These are phyloP conservation scores for Apiotrichum montevideense DNA, from an alignment of 1,284 basidiomycete genomes.

Conservation along the genomic window DNA sequence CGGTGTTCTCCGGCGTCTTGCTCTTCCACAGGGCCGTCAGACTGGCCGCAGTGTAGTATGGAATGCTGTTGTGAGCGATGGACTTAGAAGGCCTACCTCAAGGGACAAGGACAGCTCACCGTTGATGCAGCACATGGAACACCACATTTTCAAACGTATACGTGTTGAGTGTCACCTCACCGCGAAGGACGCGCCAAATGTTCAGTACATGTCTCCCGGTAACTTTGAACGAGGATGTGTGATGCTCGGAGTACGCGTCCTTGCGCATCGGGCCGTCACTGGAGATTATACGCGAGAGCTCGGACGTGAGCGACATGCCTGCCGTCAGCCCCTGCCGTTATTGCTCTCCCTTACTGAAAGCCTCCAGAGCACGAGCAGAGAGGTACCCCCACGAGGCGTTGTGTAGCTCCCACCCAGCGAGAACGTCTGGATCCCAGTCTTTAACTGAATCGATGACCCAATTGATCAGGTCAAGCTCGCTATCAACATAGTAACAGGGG, in stretches of 20 bases:
- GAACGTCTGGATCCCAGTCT: slow-evolving; percentile 80
- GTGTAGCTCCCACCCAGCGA: slow-evolving; percentile 90
- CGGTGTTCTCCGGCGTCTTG: slow-evolving; percentile 54
- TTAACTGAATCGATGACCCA: slow-evolving; percentile 67
- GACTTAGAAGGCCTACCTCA: slow-evolving; percentile 10
- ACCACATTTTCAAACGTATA: slow-evolving; percentile 89
- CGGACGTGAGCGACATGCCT: slow-evolving; percentile 54
- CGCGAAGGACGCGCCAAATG: slow-evolving; percentile 84
- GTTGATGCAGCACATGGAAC: slow-evolving; percentile 66
- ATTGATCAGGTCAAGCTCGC: slow-evolving; percentile 80
- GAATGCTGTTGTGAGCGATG: slow-evolving; percentile 53
- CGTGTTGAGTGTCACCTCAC: slow-evolving; percentile 68
- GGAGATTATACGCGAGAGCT: slow-evolving; percentile 62
- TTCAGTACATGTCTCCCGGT: slow-evolving; percentile 86
- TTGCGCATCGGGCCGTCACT: slow-evolving; percentile 45
- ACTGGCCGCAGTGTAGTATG: slow-evolving; percentile 63
- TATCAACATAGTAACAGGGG: slow-evolving; percentile 56
- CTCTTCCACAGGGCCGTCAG: slow-evolving; percentile 70
- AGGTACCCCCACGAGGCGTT: slow-evolving; percentile 86
- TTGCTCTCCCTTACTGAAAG: slow-evolving; percentile 53
- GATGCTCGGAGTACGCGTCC: slow-evolving; percentile 68
- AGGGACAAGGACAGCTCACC: slow-evolving; percentile 49
- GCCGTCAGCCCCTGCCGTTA: slow-evolving; percentile 1
- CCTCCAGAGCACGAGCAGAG: slow-evolving; percentile 56
- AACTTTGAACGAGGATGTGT: slow-evolving; percentile 76